Base-by-base conservation (phyloP, 2,329 filamentous ascomycete species). In the Fusarium nodosum region DNA sequence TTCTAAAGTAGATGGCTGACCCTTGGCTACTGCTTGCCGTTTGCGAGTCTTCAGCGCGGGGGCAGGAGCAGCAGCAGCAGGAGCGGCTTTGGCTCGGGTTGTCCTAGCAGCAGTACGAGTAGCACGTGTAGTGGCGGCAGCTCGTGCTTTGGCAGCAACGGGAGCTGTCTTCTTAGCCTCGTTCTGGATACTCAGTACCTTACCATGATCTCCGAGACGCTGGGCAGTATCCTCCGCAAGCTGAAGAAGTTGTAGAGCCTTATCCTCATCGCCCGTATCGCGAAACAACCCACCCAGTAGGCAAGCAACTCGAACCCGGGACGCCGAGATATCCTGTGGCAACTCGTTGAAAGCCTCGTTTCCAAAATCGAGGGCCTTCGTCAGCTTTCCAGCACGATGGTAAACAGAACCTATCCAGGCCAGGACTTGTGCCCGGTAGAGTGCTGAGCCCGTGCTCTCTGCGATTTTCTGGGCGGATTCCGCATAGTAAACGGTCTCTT, bases 401-500 rank as follows among this genome's bases (percentile, higher is more conserved):
- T 83, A 86, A n/a, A 88, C 79, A 3, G 82, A 84, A 2, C 86
- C 87, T 16, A 85, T 80, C 83, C 87, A 87, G 7, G 84, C 82
- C 5, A 85, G 82, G 10, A 85, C 85, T 66, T 88, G 84, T 1
- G 86, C 84, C 42, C 82, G 79, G 72, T 87, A 86, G 15, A 90
- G 84, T 36, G 86, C 83, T 0, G 91, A 90, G 48, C 86, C 83
- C 11, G 92, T 87, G n/a, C 86, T 88, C 61, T 86, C 85, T 24
- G 93, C 93, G 63, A 97, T 87, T 74, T 91, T 93, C 56, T 91
- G 84, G 0, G 94, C 94, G 73, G 96, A 92, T 71, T 97, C 91
- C 2, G 91, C 90, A 72, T 97, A 97, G 77, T 94, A 96, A 1
- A 95, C 82, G 3, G 95, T 95, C 77, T 98, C 95, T 64, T 93